These are phyloP conservation scores for Trypanosoma conorhini DNA, from an alignment of 208 protist genomes.

Conservation along the genomic window DNA sequence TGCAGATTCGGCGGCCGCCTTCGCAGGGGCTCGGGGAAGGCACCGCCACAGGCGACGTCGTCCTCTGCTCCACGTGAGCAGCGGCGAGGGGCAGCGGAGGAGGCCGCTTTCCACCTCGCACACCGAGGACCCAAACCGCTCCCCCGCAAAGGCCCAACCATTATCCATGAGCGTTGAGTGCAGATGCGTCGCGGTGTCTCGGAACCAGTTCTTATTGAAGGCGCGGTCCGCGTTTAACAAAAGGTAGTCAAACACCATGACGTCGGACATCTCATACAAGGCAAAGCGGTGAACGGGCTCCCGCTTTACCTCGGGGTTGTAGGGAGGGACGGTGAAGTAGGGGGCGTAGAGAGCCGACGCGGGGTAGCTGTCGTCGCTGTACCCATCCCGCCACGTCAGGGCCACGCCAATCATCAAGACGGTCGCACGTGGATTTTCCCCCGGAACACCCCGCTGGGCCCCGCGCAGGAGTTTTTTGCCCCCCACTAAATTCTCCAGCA, in stretches of 20 bases:
- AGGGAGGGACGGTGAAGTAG: constrained; percentile 6
- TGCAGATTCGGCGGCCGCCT: background rate
- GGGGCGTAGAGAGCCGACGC: background rate
- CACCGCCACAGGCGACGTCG: background rate
- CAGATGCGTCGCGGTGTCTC: constrained; percentile 3
- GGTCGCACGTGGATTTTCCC: background rate
- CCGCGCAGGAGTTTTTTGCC: background rate
- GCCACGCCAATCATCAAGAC: constrained; percentile 9
- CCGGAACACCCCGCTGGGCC: background rate
- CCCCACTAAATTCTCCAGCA: background rate
- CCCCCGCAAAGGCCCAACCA: constrained; percentile 18
- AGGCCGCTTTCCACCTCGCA: constrained; percentile 1
- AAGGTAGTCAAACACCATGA: constrained; percentile 17
- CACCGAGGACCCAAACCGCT: constrained; percentile 4
- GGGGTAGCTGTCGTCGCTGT: constrained; percentile 1
- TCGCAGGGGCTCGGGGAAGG: background rate
- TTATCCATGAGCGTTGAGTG: constrained; percentile 3
- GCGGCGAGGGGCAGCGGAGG: background rate
- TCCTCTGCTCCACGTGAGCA: background rate
- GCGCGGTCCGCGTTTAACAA: constrained; percentile 9
- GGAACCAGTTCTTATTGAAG: constrained; percentile 11
- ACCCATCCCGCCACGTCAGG: background rate
- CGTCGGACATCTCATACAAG: constrained; percentile 7
- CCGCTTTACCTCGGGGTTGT: background rate
- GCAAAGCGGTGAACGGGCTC: background rate